Percentiles rank a stretch among this genome's conserved stretches.
Evolutionary conservation across 1,284 basidiomycete genomes (phyloP).

Genomic region (Cryptococcus sp.): DNA sequence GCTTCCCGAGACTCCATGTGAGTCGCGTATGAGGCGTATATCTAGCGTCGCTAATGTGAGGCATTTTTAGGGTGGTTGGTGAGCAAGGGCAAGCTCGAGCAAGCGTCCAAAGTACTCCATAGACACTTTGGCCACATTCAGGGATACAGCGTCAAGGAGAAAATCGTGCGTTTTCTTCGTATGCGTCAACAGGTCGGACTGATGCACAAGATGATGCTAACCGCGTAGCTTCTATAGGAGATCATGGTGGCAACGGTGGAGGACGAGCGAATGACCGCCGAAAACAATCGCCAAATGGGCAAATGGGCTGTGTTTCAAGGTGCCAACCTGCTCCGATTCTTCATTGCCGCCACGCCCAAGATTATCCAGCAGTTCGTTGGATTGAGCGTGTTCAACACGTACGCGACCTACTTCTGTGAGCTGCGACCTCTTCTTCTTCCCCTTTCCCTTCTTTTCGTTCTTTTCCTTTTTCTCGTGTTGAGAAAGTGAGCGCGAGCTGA

Average conservation of each 20-base stretch:
- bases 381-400: slow-evolving; percentile 22
- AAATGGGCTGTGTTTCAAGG: slow-evolving; percentile 16
- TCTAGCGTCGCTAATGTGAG: too few species aligned
- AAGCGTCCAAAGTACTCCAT: slow-evolving; percentile 15
- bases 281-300: slow-evolving; percentile 5
- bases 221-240: neutral
- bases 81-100: slow-evolving; percentile 18
- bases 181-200: too few species aligned
- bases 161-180: slow-evolving; percentile 13
- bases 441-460: too few species aligned
- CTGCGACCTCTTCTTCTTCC: neutral
- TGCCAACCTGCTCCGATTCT: slow-evolving; percentile 11
- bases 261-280: slow-evolving; percentile 8
- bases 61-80: slow-evolving; percentile 21
- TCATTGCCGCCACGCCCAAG: slow-evolving; percentile 25
- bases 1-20: slow-evolving; percentile 30
- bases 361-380: slow-evolving; percentile 27
- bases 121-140: slow-evolving; percentile 22
- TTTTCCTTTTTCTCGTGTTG: too few species aligned
- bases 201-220: neutral
- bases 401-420: slow-evolving; percentile 29
- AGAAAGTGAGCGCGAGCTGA: too few species aligned
- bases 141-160: slow-evolving; percentile 25
- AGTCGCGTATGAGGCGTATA: neutral
- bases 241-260: slow-evolving; percentile 22